A percentile compares a stretch with the other conserved stretches of the same genome.
Evolutionary conservation across 2,329 filamentous ascomycete genomes (phyloP).

Genomic region (Colletotrichum liaoningense): DNA sequence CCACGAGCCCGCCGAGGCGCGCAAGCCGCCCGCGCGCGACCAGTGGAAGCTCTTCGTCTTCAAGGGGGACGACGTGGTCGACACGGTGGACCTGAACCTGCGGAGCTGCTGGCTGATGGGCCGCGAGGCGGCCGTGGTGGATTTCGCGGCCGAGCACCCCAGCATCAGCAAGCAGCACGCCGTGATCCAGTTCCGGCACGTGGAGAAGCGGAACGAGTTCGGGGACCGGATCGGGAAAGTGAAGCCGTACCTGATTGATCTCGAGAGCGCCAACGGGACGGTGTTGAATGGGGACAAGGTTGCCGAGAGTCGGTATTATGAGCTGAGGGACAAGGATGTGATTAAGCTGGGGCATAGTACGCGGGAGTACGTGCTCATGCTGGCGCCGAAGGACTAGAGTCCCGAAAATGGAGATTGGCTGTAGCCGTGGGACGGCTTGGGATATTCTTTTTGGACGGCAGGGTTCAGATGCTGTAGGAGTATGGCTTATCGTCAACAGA

Average conservation of each 20-base stretch:
- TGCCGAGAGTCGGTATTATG: conserved; percentile 82
- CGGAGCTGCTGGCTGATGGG: conserved; percentile 94
- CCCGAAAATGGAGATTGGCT: not conserved
- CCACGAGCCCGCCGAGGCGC: conserved; percentile 92
- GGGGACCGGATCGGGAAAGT: conserved; percentile 85
- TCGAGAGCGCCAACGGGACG: conserved; percentile 94
- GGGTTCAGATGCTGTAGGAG: not conserved
- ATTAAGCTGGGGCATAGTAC: conserved; percentile 88
- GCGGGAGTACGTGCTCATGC: conserved; percentile 95
- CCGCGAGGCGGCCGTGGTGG: conserved; percentile 82
- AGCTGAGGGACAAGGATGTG: conserved; percentile 90
- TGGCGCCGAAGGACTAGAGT: conserved; percentile 64
- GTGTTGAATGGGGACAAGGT: conserved; percentile 80
- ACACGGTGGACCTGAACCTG: conserved; percentile 80
- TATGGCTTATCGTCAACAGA: too few species aligned
- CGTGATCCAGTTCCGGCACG: conserved; percentile 90
- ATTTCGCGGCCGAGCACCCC: conserved; percentile 87
- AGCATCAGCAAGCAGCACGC: conserved; percentile 97
- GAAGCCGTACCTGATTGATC: conserved; percentile 90
- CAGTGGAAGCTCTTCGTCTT: conserved; percentile 94
- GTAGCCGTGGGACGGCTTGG: not conserved
- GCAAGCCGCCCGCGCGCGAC: conserved; percentile 83
- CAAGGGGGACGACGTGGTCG: conserved; percentile 82
- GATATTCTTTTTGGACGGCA: too few species aligned
- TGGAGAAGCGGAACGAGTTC: conserved; percentile 85